phyloP scores from a whole-genome alignment of 306 rosid species.

The Gillenia trifoliata region DNA sequence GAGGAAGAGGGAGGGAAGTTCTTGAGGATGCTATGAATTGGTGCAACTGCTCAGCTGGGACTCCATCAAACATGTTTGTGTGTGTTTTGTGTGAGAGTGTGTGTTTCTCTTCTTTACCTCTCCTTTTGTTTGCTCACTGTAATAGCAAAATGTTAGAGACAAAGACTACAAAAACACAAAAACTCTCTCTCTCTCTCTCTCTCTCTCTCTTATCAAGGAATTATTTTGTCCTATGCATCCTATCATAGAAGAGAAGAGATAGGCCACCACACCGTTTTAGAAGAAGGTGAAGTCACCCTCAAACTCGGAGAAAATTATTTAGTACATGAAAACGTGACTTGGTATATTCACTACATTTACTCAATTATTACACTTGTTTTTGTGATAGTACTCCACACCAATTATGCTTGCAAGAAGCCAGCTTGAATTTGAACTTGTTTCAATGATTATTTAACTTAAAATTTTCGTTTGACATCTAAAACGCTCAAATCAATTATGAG shows the following conservation, averaged over 20 bases:
- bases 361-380: background rate
- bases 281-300: conserved; percentile 78
- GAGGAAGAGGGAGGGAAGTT: conserved; percentile 40
- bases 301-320: conserved; percentile 14
- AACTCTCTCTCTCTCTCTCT: conserved; percentile 12
- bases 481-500: too few relatives aligned
- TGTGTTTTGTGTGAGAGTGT: conserved; percentile 12
- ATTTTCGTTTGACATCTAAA: too few relatives aligned
- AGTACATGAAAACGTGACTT: background rate
- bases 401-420: too few relatives aligned
- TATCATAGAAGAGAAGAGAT: conserved; percentile 47
- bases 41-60: conserved; percentile 80
- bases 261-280: conserved; percentile 69
- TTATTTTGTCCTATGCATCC: conserved; percentile 43
- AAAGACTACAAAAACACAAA: conserved; percentile 40
- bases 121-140: conserved; percentile 35
- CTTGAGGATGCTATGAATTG: conserved; percentile 78
- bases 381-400: background rate
- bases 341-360: background rate
- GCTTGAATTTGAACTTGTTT: background rate
- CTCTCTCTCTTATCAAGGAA: conserved; percentile 50
- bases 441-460: too few relatives aligned
- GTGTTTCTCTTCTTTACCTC: conserved; percentile 19
- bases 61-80: conserved; percentile 81
- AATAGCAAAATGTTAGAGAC: conserved; percentile 38